Conservation (phyloP, 805 yeast species). For the Teunomyces panamensis region DNA sequence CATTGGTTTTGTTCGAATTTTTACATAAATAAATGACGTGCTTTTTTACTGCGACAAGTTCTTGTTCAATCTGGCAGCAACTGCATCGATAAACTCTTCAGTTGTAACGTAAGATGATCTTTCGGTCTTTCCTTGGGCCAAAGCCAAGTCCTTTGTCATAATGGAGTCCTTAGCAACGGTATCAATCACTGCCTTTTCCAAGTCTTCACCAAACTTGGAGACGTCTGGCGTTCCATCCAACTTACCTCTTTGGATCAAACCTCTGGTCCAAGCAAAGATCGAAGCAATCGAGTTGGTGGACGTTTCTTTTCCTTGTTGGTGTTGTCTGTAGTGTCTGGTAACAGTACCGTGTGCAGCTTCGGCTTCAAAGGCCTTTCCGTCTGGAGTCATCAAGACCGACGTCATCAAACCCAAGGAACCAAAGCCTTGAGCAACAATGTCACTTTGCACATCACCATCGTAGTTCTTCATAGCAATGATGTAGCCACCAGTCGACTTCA, state of each 20-base stretch:
- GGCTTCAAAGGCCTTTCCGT: conserved; percentile 80
- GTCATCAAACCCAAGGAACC: conserved; percentile 86
- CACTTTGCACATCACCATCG: conserved; percentile 85
- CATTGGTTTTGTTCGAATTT: neutral
- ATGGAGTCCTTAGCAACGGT: conserved; percentile 72
- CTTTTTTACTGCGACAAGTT: conserved; percentile 17
- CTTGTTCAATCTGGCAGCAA: conserved; percentile 54
- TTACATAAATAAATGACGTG: neutral
- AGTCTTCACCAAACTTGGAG: conserved; percentile 58
- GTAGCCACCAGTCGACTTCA: conserved; percentile 80
- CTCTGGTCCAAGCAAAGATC: conserved; percentile 85
- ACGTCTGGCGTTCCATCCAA: conserved; percentile 72
- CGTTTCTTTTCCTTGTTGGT: conserved; percentile 78
- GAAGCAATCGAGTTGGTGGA: conserved; percentile 85
- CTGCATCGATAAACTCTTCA: conserved; percentile 74
- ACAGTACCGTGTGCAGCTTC: conserved; percentile 91
- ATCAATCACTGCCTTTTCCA: conserved; percentile 67
- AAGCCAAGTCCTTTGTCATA: conserved; percentile 81
- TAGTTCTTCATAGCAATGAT: conserved; percentile 79
- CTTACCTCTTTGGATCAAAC: conserved; percentile 76
- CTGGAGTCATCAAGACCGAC: conserved; percentile 77
- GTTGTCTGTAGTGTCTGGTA: conserved; percentile 80
- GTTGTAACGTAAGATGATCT: conserved; percentile 68
- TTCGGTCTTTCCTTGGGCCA: conserved; percentile 62
- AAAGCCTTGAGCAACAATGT: conserved; percentile 84